Conservation (phyloP, 192 early-diverging fungal species). For the Pilobolus umbonatus region DNA sequence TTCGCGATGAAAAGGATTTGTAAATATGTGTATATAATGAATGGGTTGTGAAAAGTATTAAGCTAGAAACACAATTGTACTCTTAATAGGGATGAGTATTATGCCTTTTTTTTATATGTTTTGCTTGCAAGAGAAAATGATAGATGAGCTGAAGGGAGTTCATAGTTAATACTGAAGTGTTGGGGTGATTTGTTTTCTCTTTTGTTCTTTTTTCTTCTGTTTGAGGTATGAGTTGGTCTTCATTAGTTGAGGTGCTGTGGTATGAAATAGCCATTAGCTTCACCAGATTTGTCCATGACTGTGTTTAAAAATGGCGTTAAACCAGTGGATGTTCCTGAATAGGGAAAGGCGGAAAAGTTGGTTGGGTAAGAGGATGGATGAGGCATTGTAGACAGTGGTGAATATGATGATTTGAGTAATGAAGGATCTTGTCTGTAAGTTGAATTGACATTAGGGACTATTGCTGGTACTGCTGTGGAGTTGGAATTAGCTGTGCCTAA, state of each 20-base stretch:
- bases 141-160: not conserved
- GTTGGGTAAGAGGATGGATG: not conserved
- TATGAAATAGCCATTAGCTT: constrained; percentile 3
- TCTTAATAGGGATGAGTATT: too few species aligned
- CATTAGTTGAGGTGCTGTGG: not conserved
- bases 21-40: too few species aligned
- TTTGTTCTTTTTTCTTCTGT: too few species aligned
- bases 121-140: not conserved
- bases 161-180: not conserved
- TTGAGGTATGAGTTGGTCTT: too few species aligned
- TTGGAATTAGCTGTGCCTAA: not conserved
- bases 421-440: not conserved
- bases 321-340: constrained; percentile 6
- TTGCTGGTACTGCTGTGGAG: too few species aligned
- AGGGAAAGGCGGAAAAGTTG: not conserved
- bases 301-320: constrained; percentile 15
- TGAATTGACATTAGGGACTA: not conserved
- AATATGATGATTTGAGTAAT: not conserved
- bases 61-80: too few species aligned
- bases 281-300: not conserved
- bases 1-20: too few species aligned
- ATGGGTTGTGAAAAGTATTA: too few species aligned
- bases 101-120: too few species aligned
- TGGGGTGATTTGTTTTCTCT: not conserved
- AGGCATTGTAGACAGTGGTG: not conserved